Base-by-base conservation (phyloP, 2,329 filamentous ascomycete species). In the Sporothrix dimorphospora region DNA sequence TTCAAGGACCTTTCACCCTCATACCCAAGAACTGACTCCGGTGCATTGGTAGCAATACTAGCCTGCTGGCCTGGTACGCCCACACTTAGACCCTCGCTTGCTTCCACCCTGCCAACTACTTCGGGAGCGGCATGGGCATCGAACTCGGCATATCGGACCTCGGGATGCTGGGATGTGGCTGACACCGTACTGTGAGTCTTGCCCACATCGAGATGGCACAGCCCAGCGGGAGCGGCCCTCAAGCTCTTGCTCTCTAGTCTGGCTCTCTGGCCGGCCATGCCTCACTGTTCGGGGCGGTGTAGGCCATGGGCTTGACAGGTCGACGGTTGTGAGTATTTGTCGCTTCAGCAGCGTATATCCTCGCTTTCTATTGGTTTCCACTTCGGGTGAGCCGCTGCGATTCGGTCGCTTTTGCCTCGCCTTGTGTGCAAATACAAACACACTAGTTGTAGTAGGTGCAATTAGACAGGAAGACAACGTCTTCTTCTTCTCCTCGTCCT, bases 61-160 rank as follows among this genome's bases (percentile, higher is more conserved):
- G 16, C 11, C 19, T 6, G 34, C 19, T 57, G 4, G 12, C 27
- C 27, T 19, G 9, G 53, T 14, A 57, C 34, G 34, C 19, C 34
- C 34, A 2, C n/a, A 34, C 19, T n/a, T 11, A 21, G 6, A 4
- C 27, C 8, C 2, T 3, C 6, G 19, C 7, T n/a, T 38, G 30
- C n/a, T 2, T 1, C 55, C 9, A 19, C 34, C 2, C 21, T 21
- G 19, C 12, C 42, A 12, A 67, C 45, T 5, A 70, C 69, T n/a
- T 73, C 69, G 3, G 72, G 72, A 1, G 71, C 70, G 1, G 55
- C 47, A 3, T 71, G 53, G 6, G 42, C 38, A 27, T 73, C 73
- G 21, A 71, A 63, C 55, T 74, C 72, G 21, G 65, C 69, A 16
- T 53, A 74, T 3, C 14, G 38, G 34, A 21, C 9, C 8, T 16